These are phyloP conservation scores for Quercus tomentella DNA, from an alignment of 331 rosid genomes.

Conservation along the genomic window DNA sequence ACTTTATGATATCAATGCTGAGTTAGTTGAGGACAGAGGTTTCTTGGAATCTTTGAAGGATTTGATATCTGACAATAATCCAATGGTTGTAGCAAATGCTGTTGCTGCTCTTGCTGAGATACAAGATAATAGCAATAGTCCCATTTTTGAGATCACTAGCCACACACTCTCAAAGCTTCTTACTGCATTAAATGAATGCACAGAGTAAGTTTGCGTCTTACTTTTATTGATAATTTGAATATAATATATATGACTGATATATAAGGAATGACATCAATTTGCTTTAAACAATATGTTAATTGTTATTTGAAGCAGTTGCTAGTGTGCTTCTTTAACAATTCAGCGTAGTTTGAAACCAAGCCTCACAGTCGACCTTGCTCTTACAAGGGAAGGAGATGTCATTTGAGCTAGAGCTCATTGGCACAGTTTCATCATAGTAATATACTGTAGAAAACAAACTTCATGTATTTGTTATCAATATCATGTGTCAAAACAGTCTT, in stretches of 20 bases:
- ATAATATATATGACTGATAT: neutral
- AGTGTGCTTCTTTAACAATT: neutral
- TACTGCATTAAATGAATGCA: conserved; percentile 97
- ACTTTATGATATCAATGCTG: conserved; percentile 97
- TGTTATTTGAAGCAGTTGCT: neutral
- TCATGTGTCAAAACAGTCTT: neutral
- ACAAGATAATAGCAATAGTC: conserved; percentile 83
- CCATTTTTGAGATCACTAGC: conserved; percentile 86
- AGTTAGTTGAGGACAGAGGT: conserved; percentile 97
- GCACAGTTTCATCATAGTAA: neutral
- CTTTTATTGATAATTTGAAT: conserved; percentile 9
- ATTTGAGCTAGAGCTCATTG: too few relatives aligned
- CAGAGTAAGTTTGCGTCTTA: conserved; percentile 67
- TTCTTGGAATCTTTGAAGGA: conserved; percentile 94
- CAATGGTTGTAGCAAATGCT: conserved; percentile 99
- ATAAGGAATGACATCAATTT: neutral
- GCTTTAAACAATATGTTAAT: neutral
- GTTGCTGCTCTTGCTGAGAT: conserved; percentile 98
- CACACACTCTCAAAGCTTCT: conserved; percentile 93
- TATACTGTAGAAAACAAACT: neutral
- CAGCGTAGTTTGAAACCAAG: too few relatives aligned
- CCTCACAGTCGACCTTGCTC: too few relatives aligned
- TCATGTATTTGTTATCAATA: neutral
- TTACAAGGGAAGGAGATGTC: too few relatives aligned
- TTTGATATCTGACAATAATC: conserved; percentile 98